Conservation (phyloP, 176 grass and related monocot species). For the Urochloa ruziziensis region DNA sequence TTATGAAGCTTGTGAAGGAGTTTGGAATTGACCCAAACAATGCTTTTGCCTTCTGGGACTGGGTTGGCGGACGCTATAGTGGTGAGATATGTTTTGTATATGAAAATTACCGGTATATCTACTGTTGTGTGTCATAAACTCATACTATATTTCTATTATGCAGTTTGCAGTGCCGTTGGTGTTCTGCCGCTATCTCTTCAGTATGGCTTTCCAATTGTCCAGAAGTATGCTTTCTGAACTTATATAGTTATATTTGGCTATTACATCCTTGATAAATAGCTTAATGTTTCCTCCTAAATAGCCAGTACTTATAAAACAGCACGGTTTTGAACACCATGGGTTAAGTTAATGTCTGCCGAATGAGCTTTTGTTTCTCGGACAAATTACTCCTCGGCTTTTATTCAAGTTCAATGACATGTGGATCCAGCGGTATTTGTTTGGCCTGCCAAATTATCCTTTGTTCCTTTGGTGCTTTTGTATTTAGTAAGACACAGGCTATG, state of each 20-base stretch:
- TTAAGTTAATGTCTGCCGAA: not conserved
- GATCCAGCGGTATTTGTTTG: not conserved
- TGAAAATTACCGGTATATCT: not conserved
- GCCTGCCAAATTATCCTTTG: not conserved
- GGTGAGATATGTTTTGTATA: constrained; percentile 53
- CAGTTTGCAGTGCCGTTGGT: constrained; percentile 98
- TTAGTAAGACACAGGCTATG: not conserved
- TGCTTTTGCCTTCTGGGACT: constrained; percentile 98
- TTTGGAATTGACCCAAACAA: constrained; percentile 96
- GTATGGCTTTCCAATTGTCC: constrained; percentile 89
- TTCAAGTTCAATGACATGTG: not conserved
- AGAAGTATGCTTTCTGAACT: constrained; percentile 73
- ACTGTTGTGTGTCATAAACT: constrained; percentile 23
- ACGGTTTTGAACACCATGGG: not conserved
- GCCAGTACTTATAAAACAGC: not conserved
- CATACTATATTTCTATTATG: constrained; percentile 32
- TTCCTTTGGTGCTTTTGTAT: not conserved
- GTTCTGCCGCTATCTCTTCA: constrained; percentile 94
- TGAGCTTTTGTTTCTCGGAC: not conserved
- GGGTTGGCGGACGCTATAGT: constrained; percentile 98
- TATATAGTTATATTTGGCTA: constrained; percentile 22
- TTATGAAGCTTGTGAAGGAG: constrained; percentile 80
- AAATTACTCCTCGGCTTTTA: not conserved
- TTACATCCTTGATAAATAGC: constrained; percentile 15
- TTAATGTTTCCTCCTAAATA: not conserved